A percentile compares a stretch with the other conserved stretches of the same genome.
Conservation (phyloP, 2,329 filamentous ascomycete species). For the Diaporthe longicolla region DNA sequence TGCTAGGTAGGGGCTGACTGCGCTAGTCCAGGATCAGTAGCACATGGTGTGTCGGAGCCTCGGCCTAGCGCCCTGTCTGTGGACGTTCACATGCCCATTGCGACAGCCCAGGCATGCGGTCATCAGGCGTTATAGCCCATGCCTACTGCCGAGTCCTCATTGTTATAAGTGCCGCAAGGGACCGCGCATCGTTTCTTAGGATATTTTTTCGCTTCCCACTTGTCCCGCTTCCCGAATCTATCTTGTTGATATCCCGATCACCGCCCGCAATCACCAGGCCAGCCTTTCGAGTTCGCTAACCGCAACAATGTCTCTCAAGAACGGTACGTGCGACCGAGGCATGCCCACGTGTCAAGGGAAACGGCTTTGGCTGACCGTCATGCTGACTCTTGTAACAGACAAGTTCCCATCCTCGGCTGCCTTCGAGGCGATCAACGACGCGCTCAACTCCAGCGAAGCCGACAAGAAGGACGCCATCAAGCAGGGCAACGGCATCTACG, state of each 20-base stretch:
- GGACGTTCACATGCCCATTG: constrained; percentile 39
- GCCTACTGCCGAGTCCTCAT: constrained; percentile 9
- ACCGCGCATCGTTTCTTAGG: background rate
- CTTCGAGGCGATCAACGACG: constrained; percentile 88
- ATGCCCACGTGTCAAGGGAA: background rate
- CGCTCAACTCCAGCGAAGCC: constrained; percentile 76
- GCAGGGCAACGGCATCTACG: constrained; percentile 88
- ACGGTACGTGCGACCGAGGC: constrained; percentile 65
- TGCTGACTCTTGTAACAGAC: constrained; percentile 60
- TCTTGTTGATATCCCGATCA: background rate
- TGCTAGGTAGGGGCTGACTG: background rate
- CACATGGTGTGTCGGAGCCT: constrained; percentile 36
- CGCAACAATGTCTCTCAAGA: constrained; percentile 78
- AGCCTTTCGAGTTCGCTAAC: constrained; percentile 31
- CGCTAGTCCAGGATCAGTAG: constrained; percentile 38
- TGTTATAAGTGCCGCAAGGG: constrained; percentile 5
- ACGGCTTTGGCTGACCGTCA: constrained; percentile 3
- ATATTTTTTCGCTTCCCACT: background rate
- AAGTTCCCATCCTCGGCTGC: constrained; percentile 91
- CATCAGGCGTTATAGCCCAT: constrained; percentile 21
- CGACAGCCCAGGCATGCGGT: constrained; percentile 29
- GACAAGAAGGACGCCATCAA: constrained; percentile 89
- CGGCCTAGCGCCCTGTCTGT: constrained; percentile 38
- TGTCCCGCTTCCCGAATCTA: background rate
- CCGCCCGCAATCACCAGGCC: background rate